phyloP scores from a whole-genome alignment of 2,329 filamentous ascomycete genomes.

The Aspergillus cejpii region DNA sequence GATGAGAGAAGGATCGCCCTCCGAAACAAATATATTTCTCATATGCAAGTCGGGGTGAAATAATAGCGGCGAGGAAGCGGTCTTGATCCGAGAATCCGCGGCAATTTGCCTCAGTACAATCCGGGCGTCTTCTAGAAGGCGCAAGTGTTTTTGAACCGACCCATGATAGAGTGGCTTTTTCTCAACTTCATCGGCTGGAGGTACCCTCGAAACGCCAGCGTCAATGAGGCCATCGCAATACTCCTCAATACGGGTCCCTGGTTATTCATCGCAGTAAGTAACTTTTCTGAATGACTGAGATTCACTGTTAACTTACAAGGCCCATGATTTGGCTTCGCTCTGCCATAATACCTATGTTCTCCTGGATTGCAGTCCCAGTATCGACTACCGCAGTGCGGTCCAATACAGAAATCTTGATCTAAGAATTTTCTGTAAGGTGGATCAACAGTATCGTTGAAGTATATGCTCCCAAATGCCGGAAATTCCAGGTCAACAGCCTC shows the following conservation, averaged over 20 bases:
- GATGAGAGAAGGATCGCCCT: conserved; percentile 33
- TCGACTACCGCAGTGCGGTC: conserved; percentile 27
- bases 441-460: conserved; percentile 25
- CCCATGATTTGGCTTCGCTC: conserved; percentile 31
- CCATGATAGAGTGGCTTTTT: conserved; percentile 32
- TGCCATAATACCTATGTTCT: conserved; percentile 28
- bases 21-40: conserved; percentile 41
- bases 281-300: background rate
- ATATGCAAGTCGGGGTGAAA: conserved; percentile 40
- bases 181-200: conserved; percentile 16
- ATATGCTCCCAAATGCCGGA: conserved; percentile 34
- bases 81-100: conserved; percentile 22
- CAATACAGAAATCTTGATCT: conserved; percentile 26
- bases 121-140: conserved; percentile 27
- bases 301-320: conserved; percentile 31
- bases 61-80: conserved; percentile 27
- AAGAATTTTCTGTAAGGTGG: conserved; percentile 13
- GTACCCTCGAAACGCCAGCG: conserved; percentile 33
- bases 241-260: conserved; percentile 31
- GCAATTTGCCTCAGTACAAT: conserved; percentile 27
- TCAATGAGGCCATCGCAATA: conserved; percentile 38
- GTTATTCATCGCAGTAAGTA: conserved; percentile 9
- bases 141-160: conserved; percentile 29
- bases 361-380: conserved; percentile 16
- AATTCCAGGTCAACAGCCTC: conserved; percentile 22